Evolutionary conservation across 2,329 filamentous ascomycete genomes (phyloP), one percentile per base, ranked within the genome.

Genomic region (Sodiomyces alkalinus): DNA sequence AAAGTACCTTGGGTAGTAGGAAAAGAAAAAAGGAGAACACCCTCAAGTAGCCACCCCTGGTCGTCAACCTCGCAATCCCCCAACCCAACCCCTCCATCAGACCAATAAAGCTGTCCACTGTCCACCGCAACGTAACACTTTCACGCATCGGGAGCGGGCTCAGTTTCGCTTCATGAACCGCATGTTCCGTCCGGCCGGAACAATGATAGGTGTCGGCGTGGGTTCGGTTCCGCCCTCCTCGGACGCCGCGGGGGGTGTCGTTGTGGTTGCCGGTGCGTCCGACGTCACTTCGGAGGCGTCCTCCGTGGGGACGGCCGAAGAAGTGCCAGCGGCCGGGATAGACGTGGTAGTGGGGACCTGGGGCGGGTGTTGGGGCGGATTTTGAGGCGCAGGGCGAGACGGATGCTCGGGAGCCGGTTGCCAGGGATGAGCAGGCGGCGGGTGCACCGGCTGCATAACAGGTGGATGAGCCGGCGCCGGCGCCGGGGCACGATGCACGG

Each of bases 381-480:
- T 14, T 10, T 16, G 13, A 10, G 9, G 23, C 23, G 13, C 11
- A 10, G 19, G 18, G 3, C 16, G 6, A 3, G 15, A n/a, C 4
- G 30, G 22, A 3, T 12, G 14, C 21, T 32, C 18, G 10, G 24
- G 31, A 16, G 22, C 16, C 11, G 27, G 31, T 10, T 23, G 27
- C 0, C 16, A 17, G 10, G 23, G 23, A 5, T 7, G 12, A 17
- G 23, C n/a, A n/a, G n/a, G 18, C 4, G 8, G 18, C 24, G 2
- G 29, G 26, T n/a, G 30, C 24, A n/a, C 22, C 29, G 3, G 26
- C 14, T 8, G 33, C 26, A n/a, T n/a, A n/a, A n/a, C n/a, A 15
- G 33, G 30, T 12, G 22, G 13, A n/a, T n/a, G 23, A n/a, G 23
- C 14, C 9, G 23, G 23, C 7, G 14, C 14, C 9, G 23, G 14